phyloP scores from a whole-genome alignment of 306 rosid species.

The Inga leiocalycina region DNA sequence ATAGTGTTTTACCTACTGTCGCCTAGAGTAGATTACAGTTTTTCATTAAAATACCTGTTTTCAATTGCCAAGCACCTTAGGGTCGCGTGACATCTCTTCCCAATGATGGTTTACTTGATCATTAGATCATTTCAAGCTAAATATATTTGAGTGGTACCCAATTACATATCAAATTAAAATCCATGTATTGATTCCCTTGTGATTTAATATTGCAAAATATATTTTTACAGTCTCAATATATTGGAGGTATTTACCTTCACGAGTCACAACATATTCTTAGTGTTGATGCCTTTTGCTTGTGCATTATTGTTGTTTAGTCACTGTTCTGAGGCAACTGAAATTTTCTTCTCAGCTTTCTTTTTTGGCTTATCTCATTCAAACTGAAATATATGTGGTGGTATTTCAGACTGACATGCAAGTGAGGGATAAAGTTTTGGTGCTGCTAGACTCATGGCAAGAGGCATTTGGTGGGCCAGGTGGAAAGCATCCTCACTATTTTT shows the following conservation, averaged over 20 bases:
- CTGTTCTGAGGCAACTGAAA: conserved; percentile 4
- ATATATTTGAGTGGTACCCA: not conserved
- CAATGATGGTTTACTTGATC: not conserved
- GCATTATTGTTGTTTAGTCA: conserved; percentile 12
- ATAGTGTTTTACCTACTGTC: not conserved
- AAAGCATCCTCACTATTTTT: conserved; percentile 86
- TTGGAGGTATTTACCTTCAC: conserved; percentile 9
- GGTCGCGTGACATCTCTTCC: not conserved
- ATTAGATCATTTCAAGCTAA: not conserved
- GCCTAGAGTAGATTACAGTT: not conserved
- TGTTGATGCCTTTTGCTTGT: conserved; percentile 15
- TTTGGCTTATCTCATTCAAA: conserved; percentile 14
- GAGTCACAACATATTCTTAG: not conserved
- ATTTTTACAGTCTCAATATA: not conserved
- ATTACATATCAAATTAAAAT: conserved; percentile 8
- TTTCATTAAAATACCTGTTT: not conserved
- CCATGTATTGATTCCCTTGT: conserved; percentile 1
- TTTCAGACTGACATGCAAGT: conserved; percentile 91
- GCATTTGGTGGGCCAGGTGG: conserved; percentile 95
- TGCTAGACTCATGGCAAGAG: conserved; percentile 94
- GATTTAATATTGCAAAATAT: not conserved
- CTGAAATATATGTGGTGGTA: conserved; percentile 29
- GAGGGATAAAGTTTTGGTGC: conserved; percentile 79
- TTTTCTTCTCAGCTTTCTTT: not conserved
- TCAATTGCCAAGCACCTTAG: not conserved